phyloP scores from a whole-genome alignment of 2,329 filamentous ascomycete species.

The Beauveria asiatica region DNA sequence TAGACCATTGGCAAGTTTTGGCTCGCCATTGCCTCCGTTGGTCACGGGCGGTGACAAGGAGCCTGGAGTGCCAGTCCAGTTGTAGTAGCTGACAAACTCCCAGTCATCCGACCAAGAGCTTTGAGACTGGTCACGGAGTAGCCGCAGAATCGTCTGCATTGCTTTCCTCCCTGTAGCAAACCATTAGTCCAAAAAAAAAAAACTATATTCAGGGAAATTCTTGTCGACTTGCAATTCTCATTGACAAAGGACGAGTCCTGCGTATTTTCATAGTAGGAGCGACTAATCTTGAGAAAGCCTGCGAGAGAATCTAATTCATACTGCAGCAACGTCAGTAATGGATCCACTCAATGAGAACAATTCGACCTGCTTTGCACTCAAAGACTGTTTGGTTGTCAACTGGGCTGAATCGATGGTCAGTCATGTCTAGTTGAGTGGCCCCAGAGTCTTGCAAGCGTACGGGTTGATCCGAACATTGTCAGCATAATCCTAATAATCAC shows the following conservation, averaged over 20 bases:
- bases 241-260: conserved; percentile 59
- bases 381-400: conserved; percentile 20
- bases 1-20: conserved; percentile 65
- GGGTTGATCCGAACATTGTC: conserved; percentile 18
- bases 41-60: conserved; percentile 34
- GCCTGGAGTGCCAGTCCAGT: conserved; percentile 21
- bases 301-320: conserved; percentile 87
- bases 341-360: conserved; percentile 37
- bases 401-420: conserved; percentile 13
- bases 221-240: conserved; percentile 17
- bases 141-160: conserved; percentile 20
- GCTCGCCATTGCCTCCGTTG: conserved; percentile 68
- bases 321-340: conserved; percentile 34
- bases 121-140: conserved; percentile 19
- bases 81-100: conserved; percentile 21
- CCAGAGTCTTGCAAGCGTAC: conserved; percentile 12
- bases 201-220: too few species aligned
- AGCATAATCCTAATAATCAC: conserved; percentile 13
- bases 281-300: conserved; percentile 71
- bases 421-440: background rate
- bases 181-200: too few species aligned
- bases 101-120: conserved; percentile 19
- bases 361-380: conserved; percentile 19
- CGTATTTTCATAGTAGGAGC: conserved; percentile 67
- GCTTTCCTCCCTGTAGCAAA: conserved; percentile 59